Evolutionary conservation across 2,329 filamentous ascomycete species (phyloP).

Genomic region (Apiospora arundinis): DNA sequence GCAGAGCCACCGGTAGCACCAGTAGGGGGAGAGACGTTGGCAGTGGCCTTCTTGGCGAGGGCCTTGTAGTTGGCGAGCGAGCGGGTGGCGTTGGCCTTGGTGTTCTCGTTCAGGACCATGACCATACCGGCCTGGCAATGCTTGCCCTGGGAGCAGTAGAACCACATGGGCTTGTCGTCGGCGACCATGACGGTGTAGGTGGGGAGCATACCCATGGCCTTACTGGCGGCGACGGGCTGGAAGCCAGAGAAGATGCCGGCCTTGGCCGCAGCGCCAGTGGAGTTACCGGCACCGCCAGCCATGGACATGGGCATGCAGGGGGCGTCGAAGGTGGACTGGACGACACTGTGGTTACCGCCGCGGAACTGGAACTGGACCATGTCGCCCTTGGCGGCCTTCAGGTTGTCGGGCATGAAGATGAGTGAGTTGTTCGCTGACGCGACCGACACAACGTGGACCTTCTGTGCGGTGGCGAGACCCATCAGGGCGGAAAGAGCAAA

Average conservation of each 20-base stretch:
- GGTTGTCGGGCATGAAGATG: constrained; percentile 69
- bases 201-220: constrained; percentile 58
- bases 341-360: constrained; percentile 77
- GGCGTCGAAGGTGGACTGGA: constrained; percentile 75
- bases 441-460: constrained; percentile 71
- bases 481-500: constrained; percentile 54
- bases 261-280: not conserved
- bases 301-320: constrained; percentile 69
- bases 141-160: constrained; percentile 76
- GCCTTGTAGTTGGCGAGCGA: constrained; percentile 57
- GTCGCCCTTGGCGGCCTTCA: constrained; percentile 67
- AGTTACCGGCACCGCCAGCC: constrained; percentile 49
- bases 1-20: constrained; percentile 26
- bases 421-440: constrained; percentile 60
- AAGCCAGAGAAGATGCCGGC: constrained; percentile 71
- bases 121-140: constrained; percentile 80
- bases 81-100: constrained; percentile 57
- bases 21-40: constrained; percentile 37
- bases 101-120: constrained; percentile 76
- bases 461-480: constrained; percentile 47
- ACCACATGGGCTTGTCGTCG: constrained; percentile 74
- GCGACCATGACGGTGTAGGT: constrained; percentile 76
- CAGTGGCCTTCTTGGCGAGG: constrained; percentile 42
- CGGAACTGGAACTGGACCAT: constrained; percentile 73
- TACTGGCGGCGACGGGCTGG: constrained; percentile 64